Evolutionary conservation across 345 rosid genomes (phyloP).

Genomic region (Gossypium thurberi): DNA sequence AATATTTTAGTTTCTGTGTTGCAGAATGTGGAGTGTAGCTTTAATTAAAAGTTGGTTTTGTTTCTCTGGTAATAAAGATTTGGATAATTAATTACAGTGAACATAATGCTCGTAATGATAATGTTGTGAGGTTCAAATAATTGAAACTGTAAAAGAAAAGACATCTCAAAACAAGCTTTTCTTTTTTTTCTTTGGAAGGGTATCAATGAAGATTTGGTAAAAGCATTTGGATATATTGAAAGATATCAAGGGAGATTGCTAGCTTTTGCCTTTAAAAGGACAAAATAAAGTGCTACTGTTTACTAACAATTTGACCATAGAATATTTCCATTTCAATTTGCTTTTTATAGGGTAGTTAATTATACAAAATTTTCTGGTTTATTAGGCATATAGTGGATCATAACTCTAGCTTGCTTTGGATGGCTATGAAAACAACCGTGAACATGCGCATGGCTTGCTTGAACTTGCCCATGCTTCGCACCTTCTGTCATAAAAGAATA

Average conservation of each 20-base stretch:
- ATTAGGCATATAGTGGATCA: not conserved
- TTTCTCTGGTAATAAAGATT: not conserved
- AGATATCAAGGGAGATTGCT: constrained; percentile 20
- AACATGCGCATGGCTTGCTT: not conserved
- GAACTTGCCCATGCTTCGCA: constrained; percentile 6
- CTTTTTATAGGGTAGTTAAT: not conserved
- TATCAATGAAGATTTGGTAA: constrained; percentile 27
- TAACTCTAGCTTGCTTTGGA: not conserved
- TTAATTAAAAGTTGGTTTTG: constrained; percentile 1
- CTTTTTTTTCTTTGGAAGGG: constrained; percentile 15
- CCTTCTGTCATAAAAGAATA: not conserved
- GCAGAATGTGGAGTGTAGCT: constrained; percentile 19
- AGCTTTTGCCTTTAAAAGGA: constrained; percentile 19
- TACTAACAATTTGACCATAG: constrained; percentile 12
- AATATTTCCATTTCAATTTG: not conserved
- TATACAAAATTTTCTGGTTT: not conserved
- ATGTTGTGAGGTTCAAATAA: constrained; percentile 6
- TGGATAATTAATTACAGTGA: not conserved
- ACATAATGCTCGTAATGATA: not conserved
- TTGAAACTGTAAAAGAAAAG: constrained; percentile 11
- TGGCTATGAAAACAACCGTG: not conserved
- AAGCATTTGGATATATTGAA: constrained; percentile 15
- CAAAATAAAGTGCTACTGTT: constrained; percentile 21
- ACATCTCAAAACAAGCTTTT: constrained; percentile 16
- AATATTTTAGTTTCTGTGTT: constrained; percentile 14